Evolutionary conservation across 192 early-diverging fungal species (phyloP).

Genomic region (Spinellus fusiger): DNA sequence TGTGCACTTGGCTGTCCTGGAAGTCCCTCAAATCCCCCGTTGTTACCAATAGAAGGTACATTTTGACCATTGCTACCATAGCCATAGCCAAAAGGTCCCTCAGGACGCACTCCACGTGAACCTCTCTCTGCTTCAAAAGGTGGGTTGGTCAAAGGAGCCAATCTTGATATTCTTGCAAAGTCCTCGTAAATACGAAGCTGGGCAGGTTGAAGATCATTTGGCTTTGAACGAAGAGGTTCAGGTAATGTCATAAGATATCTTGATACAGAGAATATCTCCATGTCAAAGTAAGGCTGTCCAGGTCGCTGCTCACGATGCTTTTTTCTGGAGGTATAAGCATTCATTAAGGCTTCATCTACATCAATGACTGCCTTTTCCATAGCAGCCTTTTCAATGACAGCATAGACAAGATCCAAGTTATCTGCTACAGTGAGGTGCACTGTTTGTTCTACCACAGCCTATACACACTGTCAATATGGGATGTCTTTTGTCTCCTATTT

Average conservation of each 20-base stretch:
- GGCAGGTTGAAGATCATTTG: constrained; percentile 67
- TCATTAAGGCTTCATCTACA: constrained; percentile 78
- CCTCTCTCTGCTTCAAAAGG: not conserved
- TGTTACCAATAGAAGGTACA: not conserved
- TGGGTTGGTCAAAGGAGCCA: not conserved
- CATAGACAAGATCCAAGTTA: constrained; percentile 91
- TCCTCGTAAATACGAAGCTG: constrained; percentile 88
- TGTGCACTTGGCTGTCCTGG: constrained; percentile 30
- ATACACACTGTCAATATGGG: not conserved
- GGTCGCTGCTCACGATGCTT: constrained; percentile 78
- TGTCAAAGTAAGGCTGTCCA: constrained; percentile 88
- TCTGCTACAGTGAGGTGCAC: constrained; percentile 82
- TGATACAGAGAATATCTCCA: constrained; percentile 66
- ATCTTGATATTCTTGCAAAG: constrained; percentile 53
- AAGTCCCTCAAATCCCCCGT: not conserved
- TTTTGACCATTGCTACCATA: not conserved
- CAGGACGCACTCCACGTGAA: not conserved
- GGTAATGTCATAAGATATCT: constrained; percentile 84
- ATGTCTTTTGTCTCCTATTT: not conserved
- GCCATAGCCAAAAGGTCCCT: not conserved
- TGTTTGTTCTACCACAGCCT: constrained; percentile 76
- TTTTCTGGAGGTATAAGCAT: constrained; percentile 66
- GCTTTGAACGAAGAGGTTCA: constrained; percentile 79
- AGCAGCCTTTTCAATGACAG: constrained; percentile 92
- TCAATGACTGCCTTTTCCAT: constrained; percentile 94